Evolutionary conservation across 768 basidiomycete species (phyloP), one percentile per base, ranked within the genome.

Genomic region (Boletus rubescentipes): DNA sequence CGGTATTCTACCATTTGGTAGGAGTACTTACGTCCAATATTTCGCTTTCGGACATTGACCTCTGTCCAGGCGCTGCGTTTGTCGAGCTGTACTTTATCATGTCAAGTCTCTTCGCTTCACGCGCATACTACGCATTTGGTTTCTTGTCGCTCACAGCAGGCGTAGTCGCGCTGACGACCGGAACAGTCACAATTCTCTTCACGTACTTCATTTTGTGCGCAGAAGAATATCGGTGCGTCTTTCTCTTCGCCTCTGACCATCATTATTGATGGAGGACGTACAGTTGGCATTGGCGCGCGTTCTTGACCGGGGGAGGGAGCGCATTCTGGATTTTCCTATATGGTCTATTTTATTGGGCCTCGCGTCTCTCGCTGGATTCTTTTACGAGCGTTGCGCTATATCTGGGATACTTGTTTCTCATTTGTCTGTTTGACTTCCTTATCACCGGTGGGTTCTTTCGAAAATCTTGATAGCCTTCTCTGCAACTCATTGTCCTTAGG

Each of bases 201-300:
- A 86, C 87, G 5, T 94, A 98, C 73, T 97, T 98, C 73, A 78
- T 84, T 47, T 79, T 98, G 15, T 98, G 95, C 58, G 89, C 93
- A 7, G 96, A 98, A 70, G 94, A 98, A 63, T 98, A 97, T 69
- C 77, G 91, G 88, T 91, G 49, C 52, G 79, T 67, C 14, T 37
- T 35, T 7, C 14, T 32, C 43, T 26, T n/a, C 12, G 31, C 11
- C 38, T 35, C 26, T 46, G 21, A 32, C 6, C 12, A 42, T n/a
- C 4, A 32, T 44, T 48, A 18, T 54, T 58, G 34, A 63, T 42
- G 9, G 40, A 16, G 36, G 16, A 40, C 40, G 51, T 2, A 20
- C n/a, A 90, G 93, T 54, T 98, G 95, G 95, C 95, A 98, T 54
- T 98, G 96, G 96, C 84, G 93, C 41, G 82, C 92, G 5, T 97